Conservation (phyloP, 371 early-diverging fungal genomes). For the Rhizopus stolonifer region DNA sequence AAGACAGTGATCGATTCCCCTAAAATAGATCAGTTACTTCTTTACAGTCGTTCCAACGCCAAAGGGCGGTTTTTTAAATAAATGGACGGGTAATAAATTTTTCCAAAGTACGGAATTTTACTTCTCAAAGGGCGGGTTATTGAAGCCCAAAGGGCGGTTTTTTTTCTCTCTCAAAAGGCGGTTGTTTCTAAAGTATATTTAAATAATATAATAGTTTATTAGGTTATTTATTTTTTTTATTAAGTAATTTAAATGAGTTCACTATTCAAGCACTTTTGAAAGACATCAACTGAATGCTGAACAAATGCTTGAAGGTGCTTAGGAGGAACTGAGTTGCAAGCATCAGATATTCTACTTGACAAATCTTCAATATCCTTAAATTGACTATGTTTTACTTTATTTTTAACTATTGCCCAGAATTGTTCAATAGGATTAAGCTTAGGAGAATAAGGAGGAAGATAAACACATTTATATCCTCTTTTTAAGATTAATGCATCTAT, state of each 20-base stretch:
- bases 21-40: too few relatives aligned
- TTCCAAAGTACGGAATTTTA: too few relatives aligned
- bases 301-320: conserved; percentile 10
- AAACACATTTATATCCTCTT: conserved; percentile 18
- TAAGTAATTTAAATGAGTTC: too few relatives aligned
- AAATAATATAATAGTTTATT: too few relatives aligned
- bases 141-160: conserved; percentile 2
- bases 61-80: too few relatives aligned
- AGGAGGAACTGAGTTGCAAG: conserved; percentile 10
- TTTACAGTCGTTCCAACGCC: too few relatives aligned
- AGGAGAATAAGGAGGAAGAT: conserved; percentile 14
- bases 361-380: conserved; percentile 12
- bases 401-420: conserved; percentile 20
- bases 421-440: conserved; percentile 15
- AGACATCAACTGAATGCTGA: conserved; percentile 5
- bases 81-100: too few relatives aligned
- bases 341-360: conserved; percentile 5
- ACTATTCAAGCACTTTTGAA: conserved; percentile 4
- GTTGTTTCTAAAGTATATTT: too few relatives aligned
- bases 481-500: conserved; percentile 16
- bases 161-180: background rate
- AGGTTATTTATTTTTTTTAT: too few relatives aligned
- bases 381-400: conserved; percentile 16
- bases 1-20: too few relatives aligned
- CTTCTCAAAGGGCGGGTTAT: too few relatives aligned